phyloP scores from a whole-genome alignment of 2,329 filamentous ascomycete genomes.

The Diaporthe longicolla region DNA sequence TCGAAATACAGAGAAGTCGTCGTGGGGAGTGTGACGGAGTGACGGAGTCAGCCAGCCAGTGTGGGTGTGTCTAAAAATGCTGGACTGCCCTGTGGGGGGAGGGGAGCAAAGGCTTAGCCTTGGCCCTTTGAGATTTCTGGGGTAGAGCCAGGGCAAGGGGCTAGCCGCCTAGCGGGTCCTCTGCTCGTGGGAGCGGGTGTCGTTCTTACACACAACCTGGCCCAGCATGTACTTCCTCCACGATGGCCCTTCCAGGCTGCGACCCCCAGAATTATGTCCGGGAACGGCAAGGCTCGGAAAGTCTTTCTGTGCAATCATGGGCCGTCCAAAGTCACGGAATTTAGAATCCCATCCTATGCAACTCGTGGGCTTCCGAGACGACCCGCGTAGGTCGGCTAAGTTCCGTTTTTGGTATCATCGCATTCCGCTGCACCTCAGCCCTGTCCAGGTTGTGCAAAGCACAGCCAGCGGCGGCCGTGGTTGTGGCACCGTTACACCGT shows the following conservation, averaged over 20 bases:
- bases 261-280: constrained; percentile 25
- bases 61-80: constrained; percentile 11
- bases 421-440: constrained; percentile 28
- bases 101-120: constrained; percentile 35
- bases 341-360: constrained; percentile 6
- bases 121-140: constrained; percentile 30
- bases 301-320: constrained; percentile 7
- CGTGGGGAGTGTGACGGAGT: background rate
- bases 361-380: constrained; percentile 36
- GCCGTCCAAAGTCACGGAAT: constrained; percentile 4
- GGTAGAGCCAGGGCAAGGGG: constrained; percentile 26
- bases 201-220: background rate
- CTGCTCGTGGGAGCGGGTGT: constrained; percentile 2
- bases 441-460: constrained; percentile 24
- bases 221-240: constrained; percentile 1
- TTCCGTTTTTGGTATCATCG: constrained; percentile 5
- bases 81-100: constrained; percentile 20
- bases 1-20: background rate
- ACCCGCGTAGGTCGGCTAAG: constrained; percentile 37
- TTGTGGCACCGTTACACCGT: constrained; percentile 12
- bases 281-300: constrained; percentile 36
- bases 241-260: constrained; percentile 6
- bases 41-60: constrained; percentile 5
- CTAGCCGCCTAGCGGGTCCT: constrained; percentile 18
- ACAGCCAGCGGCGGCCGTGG: background rate